phyloP scores from a whole-genome alignment of 352 stramenopile species.

The Globisporangium canariense region DNA sequence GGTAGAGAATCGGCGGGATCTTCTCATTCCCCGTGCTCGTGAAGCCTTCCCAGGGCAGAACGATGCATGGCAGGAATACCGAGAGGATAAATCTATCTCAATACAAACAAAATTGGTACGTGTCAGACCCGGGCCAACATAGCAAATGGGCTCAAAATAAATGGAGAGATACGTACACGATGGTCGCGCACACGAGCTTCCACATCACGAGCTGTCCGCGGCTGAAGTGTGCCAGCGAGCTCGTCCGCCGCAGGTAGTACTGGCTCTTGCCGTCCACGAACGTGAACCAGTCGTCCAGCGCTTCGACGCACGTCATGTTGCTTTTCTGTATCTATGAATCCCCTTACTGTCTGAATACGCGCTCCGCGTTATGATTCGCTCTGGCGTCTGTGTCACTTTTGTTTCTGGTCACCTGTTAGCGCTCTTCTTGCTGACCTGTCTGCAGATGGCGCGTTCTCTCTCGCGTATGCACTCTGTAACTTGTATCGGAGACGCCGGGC shows the following conservation, averaged over 20 bases:
- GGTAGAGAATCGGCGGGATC: conserved; percentile 46
- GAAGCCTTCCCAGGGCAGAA: conserved; percentile 43
- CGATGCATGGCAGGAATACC: conserved; percentile 49
- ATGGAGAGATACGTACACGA: conserved; percentile 32
- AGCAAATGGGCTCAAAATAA: conserved; percentile 1
- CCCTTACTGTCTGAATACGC: background rate
- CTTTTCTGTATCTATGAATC: background rate
- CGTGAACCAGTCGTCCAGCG: conserved; percentile 55
- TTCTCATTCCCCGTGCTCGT: conserved; percentile 43
- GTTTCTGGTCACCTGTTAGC: background rate
- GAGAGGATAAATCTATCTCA: conserved; percentile 41
- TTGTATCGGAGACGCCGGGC: background rate
- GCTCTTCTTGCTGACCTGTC: background rate
- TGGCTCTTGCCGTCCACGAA: conserved; percentile 67
- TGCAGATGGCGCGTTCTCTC: background rate
- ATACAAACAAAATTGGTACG: background rate
- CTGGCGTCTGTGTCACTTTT: background rate
- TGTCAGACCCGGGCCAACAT: background rate
- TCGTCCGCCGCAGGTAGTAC: conserved; percentile 47
- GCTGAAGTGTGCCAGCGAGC: conserved; percentile 39
- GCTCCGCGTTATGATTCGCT: background rate
- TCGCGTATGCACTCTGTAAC: background rate
- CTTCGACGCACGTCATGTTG: conserved; percentile 28
- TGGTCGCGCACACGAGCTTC: conserved; percentile 52
- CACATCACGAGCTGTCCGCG: conserved; percentile 53